Base-by-base conservation (phyloP, 2,329 filamentous ascomycete species). In the Trichoderma oligosporum region DNA sequence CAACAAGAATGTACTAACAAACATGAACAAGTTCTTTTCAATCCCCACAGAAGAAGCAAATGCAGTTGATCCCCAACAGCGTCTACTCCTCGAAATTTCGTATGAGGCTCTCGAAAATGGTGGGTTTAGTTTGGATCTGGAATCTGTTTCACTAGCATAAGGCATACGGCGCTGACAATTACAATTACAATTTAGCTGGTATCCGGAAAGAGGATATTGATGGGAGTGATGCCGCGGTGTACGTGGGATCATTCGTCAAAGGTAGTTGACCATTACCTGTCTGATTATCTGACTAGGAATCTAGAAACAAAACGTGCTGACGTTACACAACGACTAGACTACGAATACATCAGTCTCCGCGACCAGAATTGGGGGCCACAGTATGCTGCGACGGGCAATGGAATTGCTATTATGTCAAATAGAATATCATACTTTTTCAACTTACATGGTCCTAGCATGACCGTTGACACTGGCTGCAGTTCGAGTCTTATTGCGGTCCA, bases 391-490 rank as follows among this genome's bases (percentile, higher is more conserved):
- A 82, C 78, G 0, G 81, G 81, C 7, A 79, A 77, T 16, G 78
- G 77, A 4, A 76, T 76, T 44, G 77, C 79, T 57, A 78, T 82
- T 54, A 73, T 82, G 67, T 74, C 80, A 3, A 84, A 83, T 63
- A 74, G 81, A 0, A 73, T 84, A 11, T 82, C 80, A 0, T 79
- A 83, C 63, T 77, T 73, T 58, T 82, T 81, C 65, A 76, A 84
- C 61, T 68, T 84, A 14, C 72, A 74, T 11, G 82, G 82, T 0
- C 79, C 81, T 2, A 82, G 79, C 62, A 74, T 83, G 66, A 83
- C 80, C 0, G 68, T 85, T 12, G 82, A 85, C 52, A 84, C 82
- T 1, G 82, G 80, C 18, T 85, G 82, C 66, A 83, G 80, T 22
- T 77, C 76, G 9, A 80, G 78, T 47, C 70, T 84, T 18, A 76